These are phyloP conservation scores for Pseudozyma hubeiensis DNA, from an alignment of 1,284 basidiomycete genomes.

Conservation along the genomic window DNA sequence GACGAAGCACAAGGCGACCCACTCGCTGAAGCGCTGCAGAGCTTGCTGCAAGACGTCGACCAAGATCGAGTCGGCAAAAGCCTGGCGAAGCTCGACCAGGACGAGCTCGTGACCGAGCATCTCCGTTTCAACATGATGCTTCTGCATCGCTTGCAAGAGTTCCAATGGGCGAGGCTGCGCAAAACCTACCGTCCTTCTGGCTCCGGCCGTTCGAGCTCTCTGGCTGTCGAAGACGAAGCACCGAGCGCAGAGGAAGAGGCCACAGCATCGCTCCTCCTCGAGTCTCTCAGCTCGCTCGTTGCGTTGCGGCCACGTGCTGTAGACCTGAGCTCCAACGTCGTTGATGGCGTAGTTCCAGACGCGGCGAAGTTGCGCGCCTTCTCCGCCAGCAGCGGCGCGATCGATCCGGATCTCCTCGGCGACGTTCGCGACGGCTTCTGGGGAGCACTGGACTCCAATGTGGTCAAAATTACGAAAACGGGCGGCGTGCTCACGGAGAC, in stretches of 20 bases:
- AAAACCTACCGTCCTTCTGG: slow-evolving; percentile 21
- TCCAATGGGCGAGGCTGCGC: slow-evolving; percentile 59
- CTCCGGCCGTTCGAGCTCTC: slow-evolving; percentile 4
- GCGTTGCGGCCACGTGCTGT: slow-evolving; percentile 29
- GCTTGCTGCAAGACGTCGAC: slow-evolving; percentile 30
- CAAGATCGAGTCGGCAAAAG: slow-evolving; percentile 21
- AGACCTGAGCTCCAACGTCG: slow-evolving; percentile 12
- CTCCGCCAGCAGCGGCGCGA: slow-evolving; percentile 39
- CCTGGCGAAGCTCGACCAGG: slow-evolving; percentile 38
- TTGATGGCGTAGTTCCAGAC: slow-evolving; percentile 18
- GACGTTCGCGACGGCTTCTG: slow-evolving; percentile 51
- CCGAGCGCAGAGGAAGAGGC: slow-evolving; percentile 45
- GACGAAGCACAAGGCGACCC: slow-evolving; percentile 10
- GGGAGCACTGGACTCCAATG: slow-evolving; percentile 53
- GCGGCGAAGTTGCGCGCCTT: slow-evolving; percentile 30
- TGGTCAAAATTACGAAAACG: slow-evolving; percentile 27
- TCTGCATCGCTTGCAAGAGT: slow-evolving; percentile 55
- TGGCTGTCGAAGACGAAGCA: slow-evolving; percentile 9
- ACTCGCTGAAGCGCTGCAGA: slow-evolving; percentile 9
- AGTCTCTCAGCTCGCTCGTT: slow-evolving; percentile 46
- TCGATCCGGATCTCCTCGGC: slow-evolving; percentile 49
- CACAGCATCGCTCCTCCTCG: slow-evolving; percentile 42
- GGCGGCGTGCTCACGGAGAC: slow-evolving; percentile 22
- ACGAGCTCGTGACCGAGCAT: slow-evolving; percentile 36
- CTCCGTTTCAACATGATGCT: slow-evolving; percentile 51